Conservation (phyloP, 1,139 yeast species). For the Blastobotrys apis region DNA sequence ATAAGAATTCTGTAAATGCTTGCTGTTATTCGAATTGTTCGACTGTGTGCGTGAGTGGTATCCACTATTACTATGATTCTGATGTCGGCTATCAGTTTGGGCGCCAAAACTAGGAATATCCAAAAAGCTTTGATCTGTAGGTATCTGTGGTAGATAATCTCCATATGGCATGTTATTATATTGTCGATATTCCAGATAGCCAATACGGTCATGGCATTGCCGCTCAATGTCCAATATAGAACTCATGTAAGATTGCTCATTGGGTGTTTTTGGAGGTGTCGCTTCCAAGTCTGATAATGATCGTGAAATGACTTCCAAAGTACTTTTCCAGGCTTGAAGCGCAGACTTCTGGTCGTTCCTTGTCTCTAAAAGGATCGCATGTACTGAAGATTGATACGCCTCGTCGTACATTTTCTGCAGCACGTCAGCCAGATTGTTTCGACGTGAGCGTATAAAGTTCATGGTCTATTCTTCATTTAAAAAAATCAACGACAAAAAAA, state of each 20-base stretch:
- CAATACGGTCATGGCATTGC: slow-evolving; percentile 37
- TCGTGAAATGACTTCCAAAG: slow-evolving; percentile 29
- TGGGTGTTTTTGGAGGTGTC: slow-evolving; percentile 30
- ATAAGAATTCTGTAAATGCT: not conserved
- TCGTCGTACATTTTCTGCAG: slow-evolving; percentile 37
- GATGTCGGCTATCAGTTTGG: not conserved
- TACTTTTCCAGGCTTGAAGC: slow-evolving; percentile 32
- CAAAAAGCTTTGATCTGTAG: slow-evolving; percentile 2
- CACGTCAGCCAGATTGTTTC: slow-evolving; percentile 20
- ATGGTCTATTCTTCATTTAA: not conserved
- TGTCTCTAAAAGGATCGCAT: slow-evolving; percentile 36
- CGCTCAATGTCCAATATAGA: slow-evolving; percentile 37
- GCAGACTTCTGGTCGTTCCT: slow-evolving; percentile 32
- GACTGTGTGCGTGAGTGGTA: too few species aligned
- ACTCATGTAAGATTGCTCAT: slow-evolving; percentile 33
- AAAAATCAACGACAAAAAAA: not conserved
- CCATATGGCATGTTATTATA: slow-evolving; percentile 15
- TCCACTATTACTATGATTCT: not conserved
- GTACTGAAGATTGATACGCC: slow-evolving; percentile 36
- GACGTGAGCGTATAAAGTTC: slow-evolving; percentile 12
- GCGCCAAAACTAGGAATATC: slow-evolving; percentile 7
- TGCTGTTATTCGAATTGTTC: not conserved
- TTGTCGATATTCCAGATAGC: slow-evolving; percentile 29
- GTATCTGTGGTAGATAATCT: slow-evolving; percentile 6
- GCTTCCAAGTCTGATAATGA: slow-evolving; percentile 31